Percentiles rank a stretch among this genome's conserved stretches.
phyloP scores from a whole-genome alignment of 495 filamentous ascomycete genomes.

The Cercophora newfieldiana region DNA sequence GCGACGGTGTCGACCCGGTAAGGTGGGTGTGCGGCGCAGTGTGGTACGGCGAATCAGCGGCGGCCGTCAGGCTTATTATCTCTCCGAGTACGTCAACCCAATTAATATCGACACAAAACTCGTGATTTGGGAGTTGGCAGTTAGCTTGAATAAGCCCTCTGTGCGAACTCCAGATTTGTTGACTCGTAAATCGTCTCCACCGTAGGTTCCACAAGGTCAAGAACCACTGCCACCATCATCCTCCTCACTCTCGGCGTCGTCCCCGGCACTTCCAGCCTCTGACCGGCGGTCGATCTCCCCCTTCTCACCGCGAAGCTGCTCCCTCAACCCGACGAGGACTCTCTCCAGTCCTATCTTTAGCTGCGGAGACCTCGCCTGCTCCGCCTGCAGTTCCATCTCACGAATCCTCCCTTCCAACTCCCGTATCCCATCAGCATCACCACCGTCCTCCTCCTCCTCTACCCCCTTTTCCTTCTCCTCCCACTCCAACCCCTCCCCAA shows the following conservation, averaged over 20 bases:
- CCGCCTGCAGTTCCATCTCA: slow-evolving; percentile 1
- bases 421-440: not conserved
- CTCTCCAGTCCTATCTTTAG: not conserved
- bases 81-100: not conserved
- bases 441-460: slow-evolving; percentile 5
- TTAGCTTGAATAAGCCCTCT: not conserved
- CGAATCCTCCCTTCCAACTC: slow-evolving; percentile 3
- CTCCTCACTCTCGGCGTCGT: slow-evolving; percentile 1
- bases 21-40: slow-evolving; percentile 6
- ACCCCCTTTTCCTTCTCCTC: not conserved
- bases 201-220: not conserved
- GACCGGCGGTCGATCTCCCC: not conserved
- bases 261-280: not conserved
- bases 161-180: slow-evolving; percentile 3
- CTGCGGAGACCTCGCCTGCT: slow-evolving; percentile 1
- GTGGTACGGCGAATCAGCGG: not conserved
- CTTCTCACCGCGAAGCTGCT: slow-evolving; percentile 3
- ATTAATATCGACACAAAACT: slow-evolving; percentile 6
- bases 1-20: not conserved
- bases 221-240: not conserved
- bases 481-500: slow-evolving; percentile 3
- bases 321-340: not conserved
- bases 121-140: not conserved
- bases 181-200: not conserved
- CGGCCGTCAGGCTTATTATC: slow-evolving; percentile 2